phyloP scores from a whole-genome alignment of 164 flowering plant species.

The Aristolochia californica region DNA sequence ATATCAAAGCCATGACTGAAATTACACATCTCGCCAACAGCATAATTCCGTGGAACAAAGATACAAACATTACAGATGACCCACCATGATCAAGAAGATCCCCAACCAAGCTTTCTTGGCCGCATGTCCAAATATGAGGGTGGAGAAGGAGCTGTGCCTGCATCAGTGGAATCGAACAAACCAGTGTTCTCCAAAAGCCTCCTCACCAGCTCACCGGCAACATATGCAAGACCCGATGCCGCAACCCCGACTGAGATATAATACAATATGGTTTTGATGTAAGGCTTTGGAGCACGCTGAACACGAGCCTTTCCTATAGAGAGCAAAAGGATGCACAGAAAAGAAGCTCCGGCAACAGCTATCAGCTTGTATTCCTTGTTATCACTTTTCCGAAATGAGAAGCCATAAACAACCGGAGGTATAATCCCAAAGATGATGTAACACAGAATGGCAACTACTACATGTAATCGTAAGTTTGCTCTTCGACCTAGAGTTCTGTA shows the following conservation, averaged over 20 bases:
- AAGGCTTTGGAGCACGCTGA: constrained; percentile 13
- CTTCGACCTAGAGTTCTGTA: constrained; percentile 42
- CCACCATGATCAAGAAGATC: constrained; percentile 5
- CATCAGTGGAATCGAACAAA: constrained; percentile 9
- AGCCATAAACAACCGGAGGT: constrained; percentile 37
- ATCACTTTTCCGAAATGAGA: constrained; percentile 32
- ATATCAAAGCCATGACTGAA: neutral
- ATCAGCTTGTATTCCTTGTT: constrained; percentile 32
- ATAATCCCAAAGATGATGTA: constrained; percentile 43
- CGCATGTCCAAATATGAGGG: neutral
- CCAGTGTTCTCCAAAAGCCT: constrained; percentile 21
- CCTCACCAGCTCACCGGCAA: constrained; percentile 18
- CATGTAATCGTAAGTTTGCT: constrained; percentile 37
- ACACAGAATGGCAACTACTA: constrained; percentile 38
- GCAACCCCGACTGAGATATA: constrained; percentile 15
- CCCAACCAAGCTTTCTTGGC: constrained; percentile 6
- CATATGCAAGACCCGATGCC: constrained; percentile 29
- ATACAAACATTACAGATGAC: no score
- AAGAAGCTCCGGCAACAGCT: constrained; percentile 32
- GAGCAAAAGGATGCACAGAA: constrained; percentile 35
- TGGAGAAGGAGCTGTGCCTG: neutral
- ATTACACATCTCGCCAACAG: neutral
- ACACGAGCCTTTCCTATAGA: constrained; percentile 29
- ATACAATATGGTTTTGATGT: constrained; percentile 21
- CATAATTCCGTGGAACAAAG: neutral